A percentile compares a stretch with the other conserved stretches of the same genome.
These are phyloP conservation scores for Hypoxylon fuscum DNA, from an alignment of 495 filamentous ascomycete genomes.

Conservation along the genomic window DNA sequence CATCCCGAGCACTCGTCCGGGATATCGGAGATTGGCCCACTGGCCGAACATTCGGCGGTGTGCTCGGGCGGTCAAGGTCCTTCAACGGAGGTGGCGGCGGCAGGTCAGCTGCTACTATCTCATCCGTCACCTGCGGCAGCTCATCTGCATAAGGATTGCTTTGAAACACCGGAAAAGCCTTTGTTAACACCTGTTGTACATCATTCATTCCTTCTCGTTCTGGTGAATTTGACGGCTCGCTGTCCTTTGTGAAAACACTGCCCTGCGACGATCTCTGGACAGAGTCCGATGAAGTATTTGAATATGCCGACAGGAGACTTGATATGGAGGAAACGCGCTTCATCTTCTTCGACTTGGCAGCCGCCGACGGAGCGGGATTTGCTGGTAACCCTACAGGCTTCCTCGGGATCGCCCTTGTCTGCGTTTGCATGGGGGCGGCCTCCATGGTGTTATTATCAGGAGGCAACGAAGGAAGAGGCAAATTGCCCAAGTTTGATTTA, in stretches of 20 bases:
- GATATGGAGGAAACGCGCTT: constrained; percentile 52
- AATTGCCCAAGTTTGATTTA: constrained; percentile 23
- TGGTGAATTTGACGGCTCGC: constrained; percentile 46
- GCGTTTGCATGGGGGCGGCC: constrained; percentile 21
- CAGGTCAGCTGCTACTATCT: constrained; percentile 18
- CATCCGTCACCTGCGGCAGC: constrained; percentile 3
- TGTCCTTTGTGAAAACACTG: constrained; percentile 46
- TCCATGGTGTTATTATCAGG: constrained; percentile 20
- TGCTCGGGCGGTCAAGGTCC: constrained; percentile 38
- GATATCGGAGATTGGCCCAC: constrained; percentile 3
- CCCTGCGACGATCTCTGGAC: constrained; percentile 46
- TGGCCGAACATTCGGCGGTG: constrained; percentile 18
- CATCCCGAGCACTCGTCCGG: constrained; percentile 4
- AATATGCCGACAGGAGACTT: constrained; percentile 58
- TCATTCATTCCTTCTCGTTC: constrained; percentile 38
- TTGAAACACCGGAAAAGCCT: constrained; percentile 25
- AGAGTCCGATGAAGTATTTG: constrained; percentile 50
- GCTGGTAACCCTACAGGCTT: constrained; percentile 41
- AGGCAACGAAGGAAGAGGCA: constrained; percentile 35
- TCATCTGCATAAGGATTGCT: constrained; percentile 37
- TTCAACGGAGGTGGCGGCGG: constrained; percentile 55
- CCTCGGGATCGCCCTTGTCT: constrained; percentile 34
- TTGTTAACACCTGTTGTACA: constrained; percentile 18
- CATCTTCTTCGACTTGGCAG: constrained; percentile 34
- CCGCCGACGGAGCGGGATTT: constrained; percentile 28